These are phyloP conservation scores for Curvularia lunata DNA, from an alignment of 2,329 filamentous ascomycete species.

Conservation along the genomic window DNA sequence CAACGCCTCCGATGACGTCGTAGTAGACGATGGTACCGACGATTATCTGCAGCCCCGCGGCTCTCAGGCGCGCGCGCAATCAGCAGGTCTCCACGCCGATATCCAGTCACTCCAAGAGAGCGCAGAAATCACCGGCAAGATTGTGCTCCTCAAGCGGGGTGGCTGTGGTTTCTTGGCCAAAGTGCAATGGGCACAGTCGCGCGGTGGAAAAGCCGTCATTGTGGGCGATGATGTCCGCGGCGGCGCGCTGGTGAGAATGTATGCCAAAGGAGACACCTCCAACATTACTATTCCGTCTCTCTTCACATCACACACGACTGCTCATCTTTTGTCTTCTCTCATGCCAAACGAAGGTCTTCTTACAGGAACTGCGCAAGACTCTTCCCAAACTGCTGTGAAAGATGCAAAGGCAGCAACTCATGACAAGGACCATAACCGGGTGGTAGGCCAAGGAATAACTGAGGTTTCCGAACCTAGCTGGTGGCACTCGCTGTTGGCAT, in stretches of 20 bases:
- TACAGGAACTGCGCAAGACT: background rate
- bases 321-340: conserved; percentile 87
- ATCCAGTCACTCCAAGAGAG: conserved; percentile 91
- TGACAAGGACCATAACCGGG: background rate
- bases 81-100: conserved; percentile 69
- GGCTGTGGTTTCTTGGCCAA: conserved; percentile 97
- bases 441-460: background rate
- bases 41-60: conserved; percentile 70
- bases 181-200: conserved; percentile 92
- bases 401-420: background rate
- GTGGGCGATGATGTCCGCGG: conserved; percentile 93
- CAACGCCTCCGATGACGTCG: conserved; percentile 5
- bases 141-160: conserved; percentile 88
- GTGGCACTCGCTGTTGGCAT: conserved; percentile 55
- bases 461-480: conserved; percentile 44
- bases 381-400: background rate
- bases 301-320: conserved; percentile 94
- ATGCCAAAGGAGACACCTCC: conserved; percentile 93
- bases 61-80: conserved; percentile 31
- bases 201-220: conserved; percentile 87
- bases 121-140: conserved; percentile 90
- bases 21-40: conserved; percentile 77
- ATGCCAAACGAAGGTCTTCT: conserved; percentile 60
- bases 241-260: conserved; percentile 93
- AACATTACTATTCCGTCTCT: conserved; percentile 93